Percentiles rank a stretch among this genome's conserved stretches.
phyloP scores from a whole-genome alignment of 495 filamentous ascomycete species.

The Geoglossum glabrum region DNA sequence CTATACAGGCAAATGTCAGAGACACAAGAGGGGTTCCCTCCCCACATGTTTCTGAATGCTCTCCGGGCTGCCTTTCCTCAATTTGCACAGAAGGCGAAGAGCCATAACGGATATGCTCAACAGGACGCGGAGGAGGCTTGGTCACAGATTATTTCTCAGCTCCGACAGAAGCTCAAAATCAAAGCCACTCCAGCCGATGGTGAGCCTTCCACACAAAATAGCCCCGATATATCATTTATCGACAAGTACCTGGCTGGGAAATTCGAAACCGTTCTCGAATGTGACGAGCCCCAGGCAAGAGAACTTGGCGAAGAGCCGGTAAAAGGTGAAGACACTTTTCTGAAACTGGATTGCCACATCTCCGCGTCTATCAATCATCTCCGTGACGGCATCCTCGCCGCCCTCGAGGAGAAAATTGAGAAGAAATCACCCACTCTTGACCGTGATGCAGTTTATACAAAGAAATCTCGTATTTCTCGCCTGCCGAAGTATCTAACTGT shows the following conservation, averaged over 20 bases:
- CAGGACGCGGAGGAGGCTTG: constrained; percentile 98
- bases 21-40: constrained; percentile 75
- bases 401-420: constrained; percentile 72
- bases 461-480: constrained; percentile 68
- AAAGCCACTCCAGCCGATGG: constrained; percentile 23
- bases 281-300: constrained; percentile 59
- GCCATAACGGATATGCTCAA: constrained; percentile 70
- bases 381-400: constrained; percentile 63
- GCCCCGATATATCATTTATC: constrained; percentile 47
- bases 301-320: constrained; percentile 56
- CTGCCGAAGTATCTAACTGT: constrained; percentile 90
- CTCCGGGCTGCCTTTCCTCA: constrained; percentile 74
- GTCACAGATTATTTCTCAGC: constrained; percentile 82
- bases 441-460: constrained; percentile 67
- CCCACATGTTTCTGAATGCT: constrained; percentile 66
- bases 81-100: constrained; percentile 70
- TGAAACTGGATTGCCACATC: constrained; percentile 94
- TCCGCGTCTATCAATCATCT: constrained; percentile 68
- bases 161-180: constrained; percentile 59
- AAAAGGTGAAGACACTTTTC: constrained; percentile 48
- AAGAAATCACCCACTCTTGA: constrained; percentile 65
- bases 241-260: constrained; percentile 76
- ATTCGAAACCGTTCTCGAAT: constrained; percentile 56
- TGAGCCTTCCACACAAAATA: constrained; percentile 18
- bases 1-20: constrained; percentile 86